These are phyloP conservation scores for Pseudonectria buxi DNA, from an alignment of 2,329 filamentous ascomycete species.

Conservation along the genomic window DNA sequence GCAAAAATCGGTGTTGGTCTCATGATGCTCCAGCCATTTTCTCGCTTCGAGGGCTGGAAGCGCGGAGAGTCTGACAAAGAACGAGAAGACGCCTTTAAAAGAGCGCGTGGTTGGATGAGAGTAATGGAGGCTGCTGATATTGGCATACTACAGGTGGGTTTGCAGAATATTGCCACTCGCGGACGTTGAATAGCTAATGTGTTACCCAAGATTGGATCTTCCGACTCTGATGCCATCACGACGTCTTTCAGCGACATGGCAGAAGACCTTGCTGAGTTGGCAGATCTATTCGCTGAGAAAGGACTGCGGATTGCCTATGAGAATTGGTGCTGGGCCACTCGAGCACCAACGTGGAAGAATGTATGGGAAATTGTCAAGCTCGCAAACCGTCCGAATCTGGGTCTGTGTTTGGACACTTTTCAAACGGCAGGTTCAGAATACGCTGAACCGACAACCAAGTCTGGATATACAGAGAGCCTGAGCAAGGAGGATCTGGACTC, in stretches of 20 bases:
- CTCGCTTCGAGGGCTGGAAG: slow-evolving; percentile 71
- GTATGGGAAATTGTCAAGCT: slow-evolving; percentile 62
- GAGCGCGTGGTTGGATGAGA: slow-evolving; percentile 59
- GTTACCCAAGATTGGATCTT: slow-evolving; percentile 53
- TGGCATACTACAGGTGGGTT: slow-evolving; percentile 60
- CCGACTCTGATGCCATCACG: slow-evolving; percentile 54
- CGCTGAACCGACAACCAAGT: slow-evolving; percentile 60
- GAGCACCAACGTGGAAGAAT: slow-evolving; percentile 60
- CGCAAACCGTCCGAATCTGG: slow-evolving; percentile 59
- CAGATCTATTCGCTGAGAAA: slow-evolving; percentile 51
- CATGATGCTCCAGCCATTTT: slow-evolving; percentile 69
- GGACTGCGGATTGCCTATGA: slow-evolving; percentile 64
- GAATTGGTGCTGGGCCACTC: slow-evolving; percentile 77
- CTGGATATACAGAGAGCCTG: slow-evolving; percentile 47
- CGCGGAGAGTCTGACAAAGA: slow-evolving; percentile 41
- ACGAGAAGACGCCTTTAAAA: slow-evolving; percentile 54
- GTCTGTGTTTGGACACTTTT: slow-evolving; percentile 72
- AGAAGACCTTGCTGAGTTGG: slow-evolving; percentile 55
- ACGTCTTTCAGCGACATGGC: slow-evolving; percentile 45
- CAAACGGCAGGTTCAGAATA: slow-evolving; percentile 68
- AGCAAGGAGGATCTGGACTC: slow-evolving; percentile 38
- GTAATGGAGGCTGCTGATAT: slow-evolving; percentile 66
- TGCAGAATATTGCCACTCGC: neutral
- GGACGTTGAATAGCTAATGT: neutral
- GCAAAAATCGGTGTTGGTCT: slow-evolving; percentile 49